Evolutionary conservation across 768 basidiomycete species (phyloP).

Genomic region (Russula earlei): DNA sequence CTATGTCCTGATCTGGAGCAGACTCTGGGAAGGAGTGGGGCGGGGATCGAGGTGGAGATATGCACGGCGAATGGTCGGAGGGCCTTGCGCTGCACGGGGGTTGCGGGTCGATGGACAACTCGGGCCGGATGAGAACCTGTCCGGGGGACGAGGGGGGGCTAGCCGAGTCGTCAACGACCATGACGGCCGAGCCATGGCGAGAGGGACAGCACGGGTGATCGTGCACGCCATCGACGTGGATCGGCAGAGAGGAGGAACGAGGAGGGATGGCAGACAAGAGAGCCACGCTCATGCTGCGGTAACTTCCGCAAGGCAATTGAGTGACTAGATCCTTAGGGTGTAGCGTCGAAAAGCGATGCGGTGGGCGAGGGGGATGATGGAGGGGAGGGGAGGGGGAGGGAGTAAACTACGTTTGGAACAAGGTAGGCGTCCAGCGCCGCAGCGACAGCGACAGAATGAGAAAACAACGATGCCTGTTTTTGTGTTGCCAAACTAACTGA

Average conservation of each 20-base stretch:
- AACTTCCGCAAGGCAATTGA: background rate
- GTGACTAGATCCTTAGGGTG: background rate
- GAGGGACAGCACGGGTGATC: conserved; percentile 2
- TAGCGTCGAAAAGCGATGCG: background rate
- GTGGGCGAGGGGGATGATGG: background rate
- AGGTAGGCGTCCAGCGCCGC: background rate
- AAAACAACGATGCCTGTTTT: background rate
- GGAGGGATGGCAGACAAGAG: conserved; percentile 4
- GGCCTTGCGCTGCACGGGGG: background rate
- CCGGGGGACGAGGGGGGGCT: conserved; percentile 14
- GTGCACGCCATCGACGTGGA: background rate
- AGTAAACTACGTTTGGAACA: background rate
- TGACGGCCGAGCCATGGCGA: conserved; percentile 12
- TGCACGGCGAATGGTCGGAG: conserved; percentile 1
- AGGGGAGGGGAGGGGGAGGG: background rate
- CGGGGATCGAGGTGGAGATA: conserved; percentile 8
- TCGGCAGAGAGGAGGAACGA: conserved; percentile 18
- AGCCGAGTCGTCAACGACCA: conserved; percentile 14
- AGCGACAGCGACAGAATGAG: background rate
- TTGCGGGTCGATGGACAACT: conserved; percentile 7
- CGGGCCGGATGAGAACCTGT: conserved; percentile 1
- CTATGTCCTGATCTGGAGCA: conserved; percentile 11
- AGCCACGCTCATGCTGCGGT: conserved; percentile 12
- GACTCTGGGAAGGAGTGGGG: conserved; percentile 7
- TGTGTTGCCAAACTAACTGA: no score